Conservation (phyloP, 108 stramenopile species). For the Pseudonitzschia multistriata region DNA sequence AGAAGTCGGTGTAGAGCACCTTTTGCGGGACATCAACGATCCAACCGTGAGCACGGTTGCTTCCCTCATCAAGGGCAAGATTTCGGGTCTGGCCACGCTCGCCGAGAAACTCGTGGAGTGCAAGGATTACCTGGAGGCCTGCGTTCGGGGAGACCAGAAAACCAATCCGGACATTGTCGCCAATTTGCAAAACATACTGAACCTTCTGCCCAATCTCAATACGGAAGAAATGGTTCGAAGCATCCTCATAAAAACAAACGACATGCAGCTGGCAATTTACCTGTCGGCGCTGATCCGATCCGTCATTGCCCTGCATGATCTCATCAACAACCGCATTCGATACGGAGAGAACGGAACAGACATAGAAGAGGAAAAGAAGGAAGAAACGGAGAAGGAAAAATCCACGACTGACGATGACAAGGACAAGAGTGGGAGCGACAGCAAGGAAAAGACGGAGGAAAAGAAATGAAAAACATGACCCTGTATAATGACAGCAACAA, state of each 20-base stretch:
- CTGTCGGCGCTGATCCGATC: slow-evolving; percentile 86
- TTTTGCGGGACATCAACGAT: slow-evolving; percentile 99
- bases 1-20: slow-evolving; percentile 98
- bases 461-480: slow-evolving; percentile 11
- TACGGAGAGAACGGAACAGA: slow-evolving; percentile 59
- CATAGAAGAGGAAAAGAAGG: slow-evolving; percentile 49
- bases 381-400: slow-evolving; percentile 37
- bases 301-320: slow-evolving; percentile 95
- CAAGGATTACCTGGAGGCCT: slow-evolving; percentile 87
- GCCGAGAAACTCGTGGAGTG: slow-evolving; percentile 90
- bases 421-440: slow-evolving; percentile 13
- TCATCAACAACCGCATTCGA: slow-evolving; percentile 93
- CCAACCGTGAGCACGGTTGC: slow-evolving; percentile 95
- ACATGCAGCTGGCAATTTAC: slow-evolving; percentile 96
- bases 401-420: slow-evolving; percentile 44
- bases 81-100: slow-evolving; percentile 87
- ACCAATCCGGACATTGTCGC: slow-evolving; percentile 88
- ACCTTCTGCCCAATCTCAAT: slow-evolving; percentile 97
- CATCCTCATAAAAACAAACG: slow-evolving; percentile 96
- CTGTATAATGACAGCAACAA: not conserved
- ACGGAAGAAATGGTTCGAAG: slow-evolving; percentile 88
- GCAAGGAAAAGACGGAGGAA: not conserved
- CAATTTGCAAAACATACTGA: slow-evolving; percentile 95
- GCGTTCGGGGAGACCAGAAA: slow-evolving; percentile 55
- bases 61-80: slow-evolving; percentile 91